These are phyloP conservation scores for Flaveria sonorensis DNA, from an alignment of 129 eudicot species.

Conservation along the genomic window DNA sequence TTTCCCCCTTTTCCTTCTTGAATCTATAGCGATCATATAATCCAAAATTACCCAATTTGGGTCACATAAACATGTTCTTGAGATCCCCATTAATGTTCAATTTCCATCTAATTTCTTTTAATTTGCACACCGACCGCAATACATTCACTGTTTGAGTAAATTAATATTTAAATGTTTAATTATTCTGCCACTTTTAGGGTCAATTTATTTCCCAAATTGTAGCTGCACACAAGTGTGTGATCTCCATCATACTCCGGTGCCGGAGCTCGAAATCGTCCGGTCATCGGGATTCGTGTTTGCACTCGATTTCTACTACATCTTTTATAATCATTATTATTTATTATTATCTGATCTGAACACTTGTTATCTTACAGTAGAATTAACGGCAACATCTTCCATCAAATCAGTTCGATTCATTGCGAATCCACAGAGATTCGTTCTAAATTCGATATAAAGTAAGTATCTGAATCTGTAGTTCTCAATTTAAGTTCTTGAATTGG, in stretches of 20 bases:
- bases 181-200: slow-evolving; percentile 7
- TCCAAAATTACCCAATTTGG: not conserved
- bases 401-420: slow-evolving; percentile 28
- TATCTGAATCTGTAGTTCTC: slow-evolving; percentile 13
- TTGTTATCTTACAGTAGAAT: not conserved
- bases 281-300: slow-evolving; percentile 29
- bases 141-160: not conserved
- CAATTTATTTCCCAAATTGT: not conserved
- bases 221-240: slow-evolving; percentile 6
- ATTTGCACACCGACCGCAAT: not conserved
- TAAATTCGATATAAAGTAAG: slow-evolving; percentile 11
- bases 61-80: too few relatives aligned
- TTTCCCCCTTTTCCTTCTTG: too few relatives aligned
- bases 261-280: slow-evolving; percentile 11
- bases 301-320: slow-evolving; percentile 17
- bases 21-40: not conserved
- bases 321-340: not conserved
- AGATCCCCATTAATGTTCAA: not conserved
- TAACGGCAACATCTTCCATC: not conserved
- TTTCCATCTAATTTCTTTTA: not conserved
- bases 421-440: slow-evolving; percentile 15
- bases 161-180: not conserved
- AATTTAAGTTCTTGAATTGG: not conserved
- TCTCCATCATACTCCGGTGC: not conserved
- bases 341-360: not conserved